Conservation (phyloP, 176 grass and related monocot genomes). For the Rhynchospora breviuscula region DNA sequence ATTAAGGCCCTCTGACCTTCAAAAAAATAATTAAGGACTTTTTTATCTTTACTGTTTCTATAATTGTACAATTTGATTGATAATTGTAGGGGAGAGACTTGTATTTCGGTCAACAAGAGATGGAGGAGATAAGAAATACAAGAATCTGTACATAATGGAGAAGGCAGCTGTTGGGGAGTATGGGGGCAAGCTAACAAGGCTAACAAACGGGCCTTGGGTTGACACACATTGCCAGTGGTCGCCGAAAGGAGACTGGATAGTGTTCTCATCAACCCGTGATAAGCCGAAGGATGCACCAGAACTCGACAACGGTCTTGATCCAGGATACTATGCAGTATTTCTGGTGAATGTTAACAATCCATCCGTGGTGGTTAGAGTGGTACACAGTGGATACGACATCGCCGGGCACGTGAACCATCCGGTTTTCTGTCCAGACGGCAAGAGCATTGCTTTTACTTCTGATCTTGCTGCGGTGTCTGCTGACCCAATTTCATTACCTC, state of each 20-base stretch:
- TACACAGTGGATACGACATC: conserved; percentile 5
- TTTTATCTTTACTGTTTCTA: background rate
- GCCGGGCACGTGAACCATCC: conserved; percentile 45
- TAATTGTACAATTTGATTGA: background rate
- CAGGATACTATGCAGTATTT: conserved; percentile 26
- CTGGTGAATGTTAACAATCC: background rate
- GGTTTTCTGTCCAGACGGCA: conserved; percentile 26
- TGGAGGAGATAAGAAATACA: background rate
- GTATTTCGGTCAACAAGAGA: conserved; percentile 34
- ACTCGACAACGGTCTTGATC: conserved; percentile 8
- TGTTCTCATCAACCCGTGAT: conserved; percentile 37
- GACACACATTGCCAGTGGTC: conserved; percentile 53
- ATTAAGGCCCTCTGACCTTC: background rate
- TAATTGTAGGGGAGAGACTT: background rate
- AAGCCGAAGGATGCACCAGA: background rate
- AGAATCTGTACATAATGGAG: conserved; percentile 42
- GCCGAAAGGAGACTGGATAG: conserved; percentile 37
- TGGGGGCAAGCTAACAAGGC: conserved; percentile 7
- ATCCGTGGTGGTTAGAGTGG: conserved; percentile 19
- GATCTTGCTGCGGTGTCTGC: conserved; percentile 36
- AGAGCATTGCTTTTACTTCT: conserved; percentile 32
- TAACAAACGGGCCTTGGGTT: background rate
- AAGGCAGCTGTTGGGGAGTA: conserved; percentile 21
- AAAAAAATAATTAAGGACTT: too few relatives aligned
- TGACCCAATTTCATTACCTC: conserved; percentile 35